These are phyloP conservation scores for Cercophora samala DNA, from an alignment of 495 filamentous ascomycete genomes.

Conservation along the genomic window DNA sequence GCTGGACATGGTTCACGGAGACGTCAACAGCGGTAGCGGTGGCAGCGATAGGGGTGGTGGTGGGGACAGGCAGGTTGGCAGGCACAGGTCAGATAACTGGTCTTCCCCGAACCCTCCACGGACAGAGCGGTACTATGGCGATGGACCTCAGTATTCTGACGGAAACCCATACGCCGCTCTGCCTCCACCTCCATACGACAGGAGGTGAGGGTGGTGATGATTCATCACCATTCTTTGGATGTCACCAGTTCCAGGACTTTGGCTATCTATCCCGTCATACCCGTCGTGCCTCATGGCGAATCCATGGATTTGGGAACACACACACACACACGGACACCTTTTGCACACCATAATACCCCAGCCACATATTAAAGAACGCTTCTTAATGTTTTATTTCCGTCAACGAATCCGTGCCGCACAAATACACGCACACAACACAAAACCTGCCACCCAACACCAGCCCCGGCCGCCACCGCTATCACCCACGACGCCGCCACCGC, in stretches of 20 bases:
- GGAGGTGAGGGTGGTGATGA: slow-evolving; percentile 26
- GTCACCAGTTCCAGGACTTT: too few species aligned
- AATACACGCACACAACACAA: slow-evolving; percentile 5
- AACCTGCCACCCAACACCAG: background rate
- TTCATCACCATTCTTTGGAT: background rate
- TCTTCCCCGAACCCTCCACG: slow-evolving; percentile 36
- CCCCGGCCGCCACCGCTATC: background rate
- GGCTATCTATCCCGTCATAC: background rate
- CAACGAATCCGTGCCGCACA: background rate
- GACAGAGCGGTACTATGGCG: slow-evolving; percentile 36
- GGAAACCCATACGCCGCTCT: slow-evolving; percentile 51
- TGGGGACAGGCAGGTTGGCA: slow-evolving; percentile 25
- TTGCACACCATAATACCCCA: background rate
- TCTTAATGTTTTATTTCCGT: slow-evolving; percentile 1
- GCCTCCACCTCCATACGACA: slow-evolving; percentile 41
- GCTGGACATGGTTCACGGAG: slow-evolving; percentile 6
- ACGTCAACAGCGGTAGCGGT: slow-evolving; percentile 1
- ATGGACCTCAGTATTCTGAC: slow-evolving; percentile 48
- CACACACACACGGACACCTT: background rate
- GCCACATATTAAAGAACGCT: background rate
- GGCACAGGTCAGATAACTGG: slow-evolving; percentile 43
- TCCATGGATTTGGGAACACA: background rate
- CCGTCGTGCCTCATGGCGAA: background rate
- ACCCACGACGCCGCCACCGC: background rate
- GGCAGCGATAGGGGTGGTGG: slow-evolving; percentile 22